Evolutionary conservation across 1,284 basidiomycete genomes (phyloP), one percentile per base, ranked within the genome.

Genomic region (Melampsora americana): DNA sequence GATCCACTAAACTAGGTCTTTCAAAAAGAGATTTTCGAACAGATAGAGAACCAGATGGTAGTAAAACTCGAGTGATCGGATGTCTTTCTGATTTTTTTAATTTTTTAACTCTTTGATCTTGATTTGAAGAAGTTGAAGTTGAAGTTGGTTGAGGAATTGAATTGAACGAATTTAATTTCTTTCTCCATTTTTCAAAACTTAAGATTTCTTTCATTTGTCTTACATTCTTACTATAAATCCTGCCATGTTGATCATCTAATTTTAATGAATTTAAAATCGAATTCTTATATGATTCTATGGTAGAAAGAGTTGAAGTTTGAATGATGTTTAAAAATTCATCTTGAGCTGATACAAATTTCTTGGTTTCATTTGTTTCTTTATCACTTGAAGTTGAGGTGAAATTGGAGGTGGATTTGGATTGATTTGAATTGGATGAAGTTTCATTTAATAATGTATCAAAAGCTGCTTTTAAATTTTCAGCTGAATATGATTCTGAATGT

Each of bases 161-260:
- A 53, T n/a, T n/a, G 1, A 50, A 14, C 16, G 20, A 14, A 11
- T 66, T 32, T 7, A 66, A 9, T 67, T 74, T 74, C 42, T 74
- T 74, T 14, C 71, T 18, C 71, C 71, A 74, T 66, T 66, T 50
- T 74, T 74, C 71, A 28, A 56, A 74, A 26, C 42, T 46, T 7
- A 74, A 50, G 39, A 74, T 74, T 14, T 66, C 71, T 56, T 66
- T 66, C 64, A 74, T 74, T 56, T 74, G 71, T 18, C 71, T 42
- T 12, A 74, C 71, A 30, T 74, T 74, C 35, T 74, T 74, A 42
- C 62, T 56, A 28, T 74, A 74, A 35, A 74, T 74, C 14, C 71
- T 42, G 3, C 71, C 71, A 39, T 46, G 53, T 30, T 30, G 64
- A 44, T 74, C 71, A 5, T 66, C 71, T 56, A 66, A 18, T 18